These are phyloP conservation scores for Paecilomyces dactylethromorphus DNA, from an alignment of 2,329 filamentous ascomycete species.

Conservation along the genomic window DNA sequence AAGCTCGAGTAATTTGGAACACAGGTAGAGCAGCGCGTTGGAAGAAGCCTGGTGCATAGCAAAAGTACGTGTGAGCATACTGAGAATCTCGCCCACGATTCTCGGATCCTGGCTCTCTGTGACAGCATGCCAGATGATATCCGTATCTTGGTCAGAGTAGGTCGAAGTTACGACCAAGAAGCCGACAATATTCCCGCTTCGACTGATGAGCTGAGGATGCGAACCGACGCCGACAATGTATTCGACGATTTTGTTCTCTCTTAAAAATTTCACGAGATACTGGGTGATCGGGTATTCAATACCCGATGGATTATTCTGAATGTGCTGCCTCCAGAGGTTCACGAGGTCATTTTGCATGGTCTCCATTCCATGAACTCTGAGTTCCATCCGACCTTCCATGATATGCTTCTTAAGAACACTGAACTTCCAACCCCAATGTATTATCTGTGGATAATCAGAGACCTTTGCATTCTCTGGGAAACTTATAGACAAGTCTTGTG, in stretches of 20 bases:
- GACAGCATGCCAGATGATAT: constrained; percentile 78
- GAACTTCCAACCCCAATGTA: constrained; percentile 60
- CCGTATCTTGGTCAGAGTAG: constrained; percentile 65
- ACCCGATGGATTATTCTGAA: constrained; percentile 38
- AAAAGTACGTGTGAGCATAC: constrained; percentile 53
- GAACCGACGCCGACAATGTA: constrained; percentile 89
- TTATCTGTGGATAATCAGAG: constrained; percentile 25
- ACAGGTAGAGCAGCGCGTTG: constrained; percentile 56
- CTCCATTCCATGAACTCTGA: constrained; percentile 73
- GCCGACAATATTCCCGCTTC: constrained; percentile 76
- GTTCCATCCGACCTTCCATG: constrained; percentile 80
- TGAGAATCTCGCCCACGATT: constrained; percentile 71
- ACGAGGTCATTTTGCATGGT: constrained; percentile 67
- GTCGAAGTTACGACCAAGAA: constrained; percentile 76
- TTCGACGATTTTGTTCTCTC: constrained; percentile 65
- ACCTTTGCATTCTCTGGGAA: constrained; percentile 20
- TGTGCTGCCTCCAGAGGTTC: constrained; percentile 54
- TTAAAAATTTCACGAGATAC: constrained; percentile 64
- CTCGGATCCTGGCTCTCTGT: constrained; percentile 75
- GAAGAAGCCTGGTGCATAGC: constrained; percentile 35
- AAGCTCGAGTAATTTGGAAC: constrained; percentile 61
- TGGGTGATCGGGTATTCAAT: constrained; percentile 51
- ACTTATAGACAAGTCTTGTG: constrained; percentile 28
- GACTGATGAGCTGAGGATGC: constrained; percentile 79
- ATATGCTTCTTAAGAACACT: constrained; percentile 64